These are phyloP conservation scores for Scheffersomyces quercinus DNA, from an alignment of 1,139 yeast genomes.

Conservation along the genomic window DNA sequence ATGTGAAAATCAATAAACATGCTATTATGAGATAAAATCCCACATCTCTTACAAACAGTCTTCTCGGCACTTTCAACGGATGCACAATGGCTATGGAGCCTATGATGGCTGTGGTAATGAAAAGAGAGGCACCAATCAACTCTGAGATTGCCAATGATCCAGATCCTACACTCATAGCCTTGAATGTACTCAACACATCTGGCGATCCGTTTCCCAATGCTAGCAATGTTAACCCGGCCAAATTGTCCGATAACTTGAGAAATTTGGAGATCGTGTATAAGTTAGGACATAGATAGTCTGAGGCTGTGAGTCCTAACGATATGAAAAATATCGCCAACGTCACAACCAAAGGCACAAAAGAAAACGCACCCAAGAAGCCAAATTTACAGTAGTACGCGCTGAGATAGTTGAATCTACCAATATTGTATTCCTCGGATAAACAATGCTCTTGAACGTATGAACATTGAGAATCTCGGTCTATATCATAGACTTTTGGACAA, in stretches of 20 bases:
- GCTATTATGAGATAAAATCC: conserved; percentile 52
- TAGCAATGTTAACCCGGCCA: conserved; percentile 83
- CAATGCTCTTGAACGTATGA: conserved; percentile 41
- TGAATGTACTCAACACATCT: conserved; percentile 81
- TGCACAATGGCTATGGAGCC: conserved; percentile 71
- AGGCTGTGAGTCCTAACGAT: conserved; percentile 70
- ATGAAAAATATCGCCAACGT: conserved; percentile 49
- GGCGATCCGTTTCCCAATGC: conserved; percentile 95
- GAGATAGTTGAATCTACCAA: conserved; percentile 19
- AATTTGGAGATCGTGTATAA: conserved; percentile 59
- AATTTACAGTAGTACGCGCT: conserved; percentile 18
- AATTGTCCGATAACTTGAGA: conserved; percentile 67
- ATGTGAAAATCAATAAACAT: conserved; percentile 37
- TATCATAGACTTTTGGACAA: neutral
- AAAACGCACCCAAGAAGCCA: conserved; percentile 3
- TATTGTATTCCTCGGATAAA: conserved; percentile 26
- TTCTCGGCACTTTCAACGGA: conserved; percentile 61
- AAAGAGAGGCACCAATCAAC: conserved; percentile 79
- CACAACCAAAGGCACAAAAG: conserved; percentile 17
- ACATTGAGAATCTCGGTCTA: conserved; percentile 34
- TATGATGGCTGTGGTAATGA: conserved; percentile 72
- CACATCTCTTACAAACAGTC: conserved; percentile 56
- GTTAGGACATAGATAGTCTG: conserved; percentile 76
- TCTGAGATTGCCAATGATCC: conserved; percentile 86
- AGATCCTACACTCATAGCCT: conserved; percentile 69